Evolutionary conservation across 2,329 filamentous ascomycete genomes (phyloP), one percentile per base, ranked within the genome.

Genomic region (Arachnopeziza araneosa): DNA sequence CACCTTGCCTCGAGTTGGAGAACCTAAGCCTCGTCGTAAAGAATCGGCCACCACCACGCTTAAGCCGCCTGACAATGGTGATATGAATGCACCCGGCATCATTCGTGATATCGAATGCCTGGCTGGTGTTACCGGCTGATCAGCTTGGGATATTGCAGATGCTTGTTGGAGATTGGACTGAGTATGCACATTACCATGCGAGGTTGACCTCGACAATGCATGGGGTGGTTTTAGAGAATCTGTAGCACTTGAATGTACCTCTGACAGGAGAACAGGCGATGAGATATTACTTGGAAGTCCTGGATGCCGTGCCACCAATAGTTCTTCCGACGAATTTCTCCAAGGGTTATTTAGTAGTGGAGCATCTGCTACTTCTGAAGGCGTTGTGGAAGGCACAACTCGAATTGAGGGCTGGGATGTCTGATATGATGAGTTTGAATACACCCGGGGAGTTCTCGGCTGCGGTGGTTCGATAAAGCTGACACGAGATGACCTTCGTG

Each of bases 11-110:
- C 74, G 72, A 44, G 71, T 64, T 21, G 75, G 70, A 23, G 73
- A 75, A 9, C 77, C 78, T 61, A 82, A 76, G 17, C 83, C 81
- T 19, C 83, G 80, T n/a, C 84, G 79, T 24, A 88, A 75, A 23
- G 84, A 80, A 64, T 89, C 85, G 9, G 85, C 85, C 6, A 89
- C 83, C 54, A 89, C 81, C 1, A 82, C 85, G 68, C 79, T 83
- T 19, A 89, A 76, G 0, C 81, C 81, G 1, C 79, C 81, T 1
- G 81, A 85, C 1, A 89, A 75, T 0, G 86, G 84, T 30, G 81
- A 81, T 1, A 85, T 78, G 4, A 88, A 73, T 6, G 83, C 81
- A 0, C 83, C 83, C 3, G 81, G 81, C 3, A 83, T 77, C 48
- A 88, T 81, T 23, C 74, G 68, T 2, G 77, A 77, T 21, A 83